These are phyloP conservation scores for Phytophthora pseudosyringae DNA, from an alignment of 352 stramenopile genomes.

Conservation along the genomic window DNA sequence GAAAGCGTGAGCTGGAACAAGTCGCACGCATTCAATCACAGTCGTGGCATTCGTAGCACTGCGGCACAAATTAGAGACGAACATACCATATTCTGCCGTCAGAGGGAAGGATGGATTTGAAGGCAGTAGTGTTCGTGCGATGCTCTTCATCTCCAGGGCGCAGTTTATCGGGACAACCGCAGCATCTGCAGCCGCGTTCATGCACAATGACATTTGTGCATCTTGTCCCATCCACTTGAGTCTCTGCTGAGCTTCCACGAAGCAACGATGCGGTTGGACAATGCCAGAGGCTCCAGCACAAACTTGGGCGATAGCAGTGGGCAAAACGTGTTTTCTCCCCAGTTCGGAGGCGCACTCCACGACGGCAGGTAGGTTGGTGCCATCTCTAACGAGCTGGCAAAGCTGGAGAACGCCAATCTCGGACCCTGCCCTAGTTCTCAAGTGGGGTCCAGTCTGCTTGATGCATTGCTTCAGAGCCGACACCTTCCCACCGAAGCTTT, in stretches of 20 bases:
- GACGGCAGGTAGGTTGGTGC: slow-evolving; percentile 22
- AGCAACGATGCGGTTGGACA: slow-evolving; percentile 43
- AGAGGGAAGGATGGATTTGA: slow-evolving; percentile 4
- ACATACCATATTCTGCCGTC: slow-evolving; percentile 7
- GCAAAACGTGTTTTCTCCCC: slow-evolving; percentile 17
- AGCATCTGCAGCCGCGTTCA: slow-evolving; percentile 12
- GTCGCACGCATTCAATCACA: slow-evolving; percentile 39
- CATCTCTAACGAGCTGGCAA: slow-evolving; percentile 26
- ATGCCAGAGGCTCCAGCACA: slow-evolving; percentile 34
- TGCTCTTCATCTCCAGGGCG: slow-evolving; percentile 29
- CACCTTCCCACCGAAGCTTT: slow-evolving; percentile 24
- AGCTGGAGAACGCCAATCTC: slow-evolving; percentile 33
- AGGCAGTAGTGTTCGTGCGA: slow-evolving; percentile 12
- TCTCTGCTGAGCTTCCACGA: slow-evolving; percentile 47
- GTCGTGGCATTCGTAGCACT: slow-evolving; percentile 24
- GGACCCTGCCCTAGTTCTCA: slow-evolving; percentile 17
- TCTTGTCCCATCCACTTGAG: slow-evolving; percentile 58
- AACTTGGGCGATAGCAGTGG: slow-evolving; percentile 31
- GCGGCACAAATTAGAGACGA: slow-evolving; percentile 41
- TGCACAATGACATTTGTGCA: slow-evolving; percentile 42
- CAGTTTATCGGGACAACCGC: slow-evolving; percentile 43
- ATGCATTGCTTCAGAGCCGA: slow-evolving; percentile 39
- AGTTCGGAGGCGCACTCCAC: slow-evolving; percentile 38
- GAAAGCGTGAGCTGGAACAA: slow-evolving; percentile 31
- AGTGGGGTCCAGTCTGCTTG: slow-evolving; percentile 25